Base-by-base conservation (phyloP, 352 stramenopile species). In the Phytophthora sp. region DNA sequence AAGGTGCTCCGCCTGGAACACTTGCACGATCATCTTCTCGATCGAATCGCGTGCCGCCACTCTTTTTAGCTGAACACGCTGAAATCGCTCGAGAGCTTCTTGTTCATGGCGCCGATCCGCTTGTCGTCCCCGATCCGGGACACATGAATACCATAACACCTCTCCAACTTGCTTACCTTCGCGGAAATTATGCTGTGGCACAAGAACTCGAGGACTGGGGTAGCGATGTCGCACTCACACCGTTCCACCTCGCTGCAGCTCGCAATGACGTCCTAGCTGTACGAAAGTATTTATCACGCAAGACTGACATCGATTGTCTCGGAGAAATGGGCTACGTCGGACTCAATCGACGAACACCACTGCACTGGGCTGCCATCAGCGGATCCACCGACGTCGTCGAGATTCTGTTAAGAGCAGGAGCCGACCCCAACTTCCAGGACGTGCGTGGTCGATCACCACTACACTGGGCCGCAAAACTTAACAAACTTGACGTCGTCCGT, bases 61-160 rank as follows among this genome's bases (percentile, higher is more conserved):
- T 92, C 0, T 92, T 91, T 35, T 46, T 91, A 0, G 80, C 79
- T 5, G 84, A 92, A 43, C 76, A 88, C 23, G 62, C 78, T 0
- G 69, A 80, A 4, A 78, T 91, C 13, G 76, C 88, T 23, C 57
- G 65, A 15, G 74, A 82, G 26, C 46, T 92, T 7, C 65, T 92
- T 0, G 55, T 76, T 4, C 43, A 77, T 18, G 82, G 81, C 31
- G 83, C 83, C 3, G 73, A 92, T 35, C 69, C 83, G 4, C 46
- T 92, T 1, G 70, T 66, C n/a, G 79, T 92, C 17, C 83, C 83
- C 0, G 80, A 92, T 15, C 78, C 83, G 26, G 83, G 83, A 17
- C 76, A 75, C 63, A 87, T 88, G 76, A 90, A 91, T 64, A 92
- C 83, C 20, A 61, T 92, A 11, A 91, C 83, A 1, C 81, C 72